These are phyloP conservation scores for Heritiera littoralis DNA, from an alignment of 345 rosid genomes.

Conservation along the genomic window DNA sequence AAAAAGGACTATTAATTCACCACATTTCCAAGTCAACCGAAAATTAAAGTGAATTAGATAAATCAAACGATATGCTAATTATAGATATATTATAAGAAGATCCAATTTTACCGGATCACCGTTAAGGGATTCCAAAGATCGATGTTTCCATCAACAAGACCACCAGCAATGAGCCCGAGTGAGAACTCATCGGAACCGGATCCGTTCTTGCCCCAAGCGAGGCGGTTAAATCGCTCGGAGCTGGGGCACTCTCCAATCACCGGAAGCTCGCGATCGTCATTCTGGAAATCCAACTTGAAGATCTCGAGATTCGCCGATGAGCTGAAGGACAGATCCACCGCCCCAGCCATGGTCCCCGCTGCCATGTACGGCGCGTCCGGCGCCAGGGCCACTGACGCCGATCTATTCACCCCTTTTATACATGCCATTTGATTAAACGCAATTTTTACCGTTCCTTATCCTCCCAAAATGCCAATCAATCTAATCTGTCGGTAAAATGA, in stretches of 20 bases:
- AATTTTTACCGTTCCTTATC: neutral
- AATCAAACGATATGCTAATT: neutral
- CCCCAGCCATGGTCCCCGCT: conserved; percentile 99
- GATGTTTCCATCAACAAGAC: conserved; percentile 88
- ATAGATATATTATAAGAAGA: neutral
- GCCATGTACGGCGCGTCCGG: conserved; percentile 98
- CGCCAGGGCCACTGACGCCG: conserved; percentile 93
- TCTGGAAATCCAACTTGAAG: conserved; percentile 95
- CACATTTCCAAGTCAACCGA: conserved; percentile 12
- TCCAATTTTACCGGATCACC: conserved; percentile 61
- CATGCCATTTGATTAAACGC: conserved; percentile 58
- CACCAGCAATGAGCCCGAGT: conserved; percentile 93
- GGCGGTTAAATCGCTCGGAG: conserved; percentile 92
- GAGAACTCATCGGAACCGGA: conserved; percentile 75
- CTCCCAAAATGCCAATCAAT: neutral
- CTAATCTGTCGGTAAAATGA: conserved; percentile 16
- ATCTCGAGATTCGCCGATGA: conserved; percentile 96
- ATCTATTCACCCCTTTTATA: conserved; percentile 82
- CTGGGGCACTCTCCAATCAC: conserved; percentile 76
- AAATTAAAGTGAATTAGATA: conserved; percentile 3
- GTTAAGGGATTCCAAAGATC: conserved; percentile 83
- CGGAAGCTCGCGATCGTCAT: conserved; percentile 81
- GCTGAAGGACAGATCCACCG: conserved; percentile 94
- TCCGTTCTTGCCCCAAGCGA: conserved; percentile 92
- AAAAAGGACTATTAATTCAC: neutral